Percentiles rank a stretch among this genome's conserved stretches.
These are phyloP conservation scores for Tetrapyrgos nigripes DNA, from an alignment of 1,284 basidiomycete genomes.

Conservation along the genomic window DNA sequence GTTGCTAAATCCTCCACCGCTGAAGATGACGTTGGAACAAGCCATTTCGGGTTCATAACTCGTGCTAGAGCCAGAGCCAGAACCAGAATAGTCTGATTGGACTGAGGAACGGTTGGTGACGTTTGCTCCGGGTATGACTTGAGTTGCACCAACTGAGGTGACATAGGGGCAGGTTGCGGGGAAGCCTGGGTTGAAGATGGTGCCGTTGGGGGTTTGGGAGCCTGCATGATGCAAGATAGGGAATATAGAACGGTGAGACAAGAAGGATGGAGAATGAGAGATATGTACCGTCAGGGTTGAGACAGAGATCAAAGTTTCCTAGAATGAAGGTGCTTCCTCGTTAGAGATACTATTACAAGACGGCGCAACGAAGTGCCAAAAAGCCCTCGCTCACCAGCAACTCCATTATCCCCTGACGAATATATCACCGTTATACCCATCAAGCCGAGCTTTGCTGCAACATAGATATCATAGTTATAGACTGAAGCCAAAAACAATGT, in stretches of 20 bases:
- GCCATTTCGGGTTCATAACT: conserved; percentile 52
- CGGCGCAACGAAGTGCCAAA: background rate
- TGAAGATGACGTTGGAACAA: conserved; percentile 47
- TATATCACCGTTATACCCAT: conserved; percentile 50
- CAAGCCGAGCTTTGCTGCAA: conserved; percentile 47
- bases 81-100: too few relatives aligned
- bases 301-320: conserved; percentile 48
- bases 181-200: conserved; percentile 61
- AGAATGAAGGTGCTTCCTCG: too few relatives aligned
- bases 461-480: conserved; percentile 34
- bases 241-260: background rate
- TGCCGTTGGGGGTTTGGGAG: conserved; percentile 33
- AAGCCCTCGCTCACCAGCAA: conserved; percentile 36
- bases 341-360: conserved; percentile 32
- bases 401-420: conserved; percentile 47
- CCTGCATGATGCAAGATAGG: too few relatives aligned
- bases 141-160: conserved; percentile 63
- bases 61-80: too few relatives aligned
- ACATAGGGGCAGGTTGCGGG: conserved; percentile 64
- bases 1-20: conserved; percentile 52
- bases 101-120: too few relatives aligned
- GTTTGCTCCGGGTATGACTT: conserved; percentile 47
- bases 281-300: conserved; percentile 42
- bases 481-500: conserved; percentile 34
- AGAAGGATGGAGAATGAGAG: background rate